Base-by-base conservation (phyloP, 257 asterid genomes). In the Jacaranda copaia region DNA sequence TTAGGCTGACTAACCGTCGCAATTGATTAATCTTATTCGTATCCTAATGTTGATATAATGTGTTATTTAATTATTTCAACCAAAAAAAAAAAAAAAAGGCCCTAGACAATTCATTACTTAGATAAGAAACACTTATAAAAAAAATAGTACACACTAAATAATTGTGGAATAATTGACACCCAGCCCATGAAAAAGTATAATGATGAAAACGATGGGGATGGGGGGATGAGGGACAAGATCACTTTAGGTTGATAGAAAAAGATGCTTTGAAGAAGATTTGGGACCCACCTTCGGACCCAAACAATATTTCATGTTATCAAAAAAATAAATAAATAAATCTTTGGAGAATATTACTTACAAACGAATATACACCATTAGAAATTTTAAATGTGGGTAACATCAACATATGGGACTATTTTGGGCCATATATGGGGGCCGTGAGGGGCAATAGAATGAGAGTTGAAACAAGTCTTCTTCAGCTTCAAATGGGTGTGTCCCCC, bases 231-330 rank as follows among this genome's bases (percentile, higher is more conserved):
- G 79, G 87, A 84, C 89, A 86, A 86, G 75, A 83, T 81, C 82
- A 67, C 89, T 81, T 81, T 82, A 76, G 79, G 68, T 73, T 70
- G 86, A 85, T 79, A 81, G 76, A 80, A 86, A 83, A 62, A 76
- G 77, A 79, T 75, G 86, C 68, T 67, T 12, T 36, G 32, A 42
- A 73, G 82, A 81, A 76, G 85, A 80, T 76, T 76, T 76, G 58
- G 88, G 79, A 19, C 91, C 75, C 83, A 61, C 36, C 65, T 42
- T 70, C 68, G 36, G 40, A 46, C 73, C 68, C 57, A 66, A 62
- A 46, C 66, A 78, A 69, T 63, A 68, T 78, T 68, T 70, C 68
- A 74, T 42, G 77, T 63, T 78, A 74, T 82, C 53, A 63, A 43
- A 11, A 42, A 73, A 52, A 11, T 5, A 65, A 72, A 42, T n/a